Conservation (phyloP, 2,329 filamentous ascomycete genomes). For the Esteya vermicola region DNA sequence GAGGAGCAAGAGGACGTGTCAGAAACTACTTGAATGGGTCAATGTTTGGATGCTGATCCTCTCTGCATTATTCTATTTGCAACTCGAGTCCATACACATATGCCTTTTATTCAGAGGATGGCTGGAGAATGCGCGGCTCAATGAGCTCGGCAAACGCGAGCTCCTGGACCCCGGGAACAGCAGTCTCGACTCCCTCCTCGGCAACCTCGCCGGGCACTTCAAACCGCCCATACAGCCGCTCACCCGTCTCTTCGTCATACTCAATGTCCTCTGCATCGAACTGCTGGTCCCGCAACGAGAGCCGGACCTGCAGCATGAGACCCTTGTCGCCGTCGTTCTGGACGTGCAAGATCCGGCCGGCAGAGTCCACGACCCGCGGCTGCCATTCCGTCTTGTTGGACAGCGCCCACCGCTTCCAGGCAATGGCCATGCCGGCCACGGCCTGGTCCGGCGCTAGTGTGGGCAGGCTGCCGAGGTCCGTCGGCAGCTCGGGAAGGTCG, state of each 20-base stretch:
- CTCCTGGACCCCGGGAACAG: conserved; percentile 32
- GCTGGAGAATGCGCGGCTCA: conserved; percentile 50
- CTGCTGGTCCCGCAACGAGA: conserved; percentile 56
- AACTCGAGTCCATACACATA: neutral
- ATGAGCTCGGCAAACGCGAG: conserved; percentile 49
- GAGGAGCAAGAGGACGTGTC: too few species aligned
- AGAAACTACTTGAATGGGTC: too few species aligned
- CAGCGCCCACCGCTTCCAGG: conserved; percentile 51
- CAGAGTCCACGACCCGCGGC: conserved; percentile 48
- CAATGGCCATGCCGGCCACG: conserved; percentile 47
- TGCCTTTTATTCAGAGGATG: conserved; percentile 7
- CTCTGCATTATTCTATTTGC: neutral
- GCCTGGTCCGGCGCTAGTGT: conserved; percentile 32
- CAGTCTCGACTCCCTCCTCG: conserved; percentile 29
- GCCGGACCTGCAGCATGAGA: conserved; percentile 38
- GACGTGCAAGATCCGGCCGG: conserved; percentile 48
- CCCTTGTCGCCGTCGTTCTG: conserved; percentile 38
- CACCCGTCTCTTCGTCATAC: conserved; percentile 53
- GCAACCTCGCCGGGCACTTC: conserved; percentile 52
- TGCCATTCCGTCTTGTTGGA: conserved; percentile 51
- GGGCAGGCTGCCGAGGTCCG: conserved; percentile 39
- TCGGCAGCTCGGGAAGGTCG: conserved; percentile 39
- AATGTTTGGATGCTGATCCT: neutral
- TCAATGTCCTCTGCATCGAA: conserved; percentile 39
- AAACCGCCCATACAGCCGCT: conserved; percentile 63